Evolutionary conservation across 305 asterid species (phyloP).

Genomic region (Caryopteris hybrid): DNA sequence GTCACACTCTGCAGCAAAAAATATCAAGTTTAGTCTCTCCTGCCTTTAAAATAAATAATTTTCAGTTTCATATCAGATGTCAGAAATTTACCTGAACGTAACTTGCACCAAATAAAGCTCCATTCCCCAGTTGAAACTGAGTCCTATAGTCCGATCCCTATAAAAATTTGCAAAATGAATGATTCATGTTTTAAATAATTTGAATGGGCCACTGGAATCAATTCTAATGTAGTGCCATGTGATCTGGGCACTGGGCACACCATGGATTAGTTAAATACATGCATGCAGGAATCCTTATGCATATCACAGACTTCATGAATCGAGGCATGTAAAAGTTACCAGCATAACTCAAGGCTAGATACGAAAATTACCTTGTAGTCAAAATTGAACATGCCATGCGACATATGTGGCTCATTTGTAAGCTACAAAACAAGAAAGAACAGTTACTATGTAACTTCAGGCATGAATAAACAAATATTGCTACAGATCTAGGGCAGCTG

Average conservation of each 20-base stretch:
- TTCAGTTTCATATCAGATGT: constrained; percentile 1
- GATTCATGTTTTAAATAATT: constrained; percentile 6
- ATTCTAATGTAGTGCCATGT: background rate
- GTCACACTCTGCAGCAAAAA: constrained; percentile 57
- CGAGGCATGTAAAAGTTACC: background rate
- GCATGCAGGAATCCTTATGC: background rate
- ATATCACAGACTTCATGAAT: background rate
- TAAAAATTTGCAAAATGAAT: constrained; percentile 9
- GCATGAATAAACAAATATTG: constrained; percentile 8
- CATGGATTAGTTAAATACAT: background rate
- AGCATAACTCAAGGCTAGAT: background rate
- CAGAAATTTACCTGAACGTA: constrained; percentile 72
- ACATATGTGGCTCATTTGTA: constrained; percentile 88
- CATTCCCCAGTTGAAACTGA: constrained; percentile 81
- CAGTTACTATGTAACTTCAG: background rate
- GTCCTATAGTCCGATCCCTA: constrained; percentile 71
- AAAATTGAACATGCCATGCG: constrained; percentile 81
- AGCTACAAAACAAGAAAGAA: constrained; percentile 45
- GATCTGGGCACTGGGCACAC: background rate
- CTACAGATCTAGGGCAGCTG: background rate
- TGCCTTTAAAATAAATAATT: background rate
- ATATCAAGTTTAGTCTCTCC: background rate
- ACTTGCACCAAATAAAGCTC: constrained; percentile 84
- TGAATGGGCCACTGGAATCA: constrained; percentile 5
- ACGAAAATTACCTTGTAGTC: constrained; percentile 78